These are phyloP conservation scores for Hagleromyces aurorensis DNA, from an alignment of 805 yeast species.

Conservation along the genomic window DNA sequence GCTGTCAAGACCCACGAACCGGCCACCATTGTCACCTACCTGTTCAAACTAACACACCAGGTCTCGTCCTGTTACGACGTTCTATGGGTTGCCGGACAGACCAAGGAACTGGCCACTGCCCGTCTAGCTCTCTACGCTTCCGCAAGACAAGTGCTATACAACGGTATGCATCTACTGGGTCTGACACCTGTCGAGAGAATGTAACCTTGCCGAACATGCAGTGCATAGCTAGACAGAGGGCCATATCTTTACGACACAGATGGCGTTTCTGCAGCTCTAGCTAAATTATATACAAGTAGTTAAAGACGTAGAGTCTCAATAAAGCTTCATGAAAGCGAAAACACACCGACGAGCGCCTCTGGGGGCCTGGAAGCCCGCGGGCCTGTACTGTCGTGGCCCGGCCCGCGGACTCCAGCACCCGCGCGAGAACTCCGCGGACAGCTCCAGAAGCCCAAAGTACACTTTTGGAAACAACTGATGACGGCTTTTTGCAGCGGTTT, in stretches of 20 bases:
- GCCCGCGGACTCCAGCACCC: too few species aligned
- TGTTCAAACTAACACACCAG: conserved; percentile 86
- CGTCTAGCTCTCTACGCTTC: conserved; percentile 86
- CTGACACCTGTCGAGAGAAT: conserved; percentile 98
- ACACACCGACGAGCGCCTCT: too few species aligned
- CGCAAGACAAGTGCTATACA: conserved; percentile 80
- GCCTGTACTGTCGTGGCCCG: too few species aligned
- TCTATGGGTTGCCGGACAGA: conserved; percentile 96
- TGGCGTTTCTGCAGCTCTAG: not conserved
- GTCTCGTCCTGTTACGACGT: conserved; percentile 95
- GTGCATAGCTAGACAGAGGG: too few species aligned
- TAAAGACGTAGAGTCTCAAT: not conserved
- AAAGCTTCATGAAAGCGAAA: too few species aligned
- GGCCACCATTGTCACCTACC: conserved; percentile 85
- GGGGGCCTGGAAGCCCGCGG: too few species aligned
- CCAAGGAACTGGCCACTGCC: conserved; percentile 75
- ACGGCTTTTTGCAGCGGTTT: too few species aligned
- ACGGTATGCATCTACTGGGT: conserved; percentile 86
- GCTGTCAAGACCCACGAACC: conserved; percentile 87
- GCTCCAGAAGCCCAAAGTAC: too few species aligned
- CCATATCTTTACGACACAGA: not conserved
- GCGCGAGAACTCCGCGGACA: too few species aligned
- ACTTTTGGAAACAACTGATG: too few species aligned
- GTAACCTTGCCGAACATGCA: conserved; percentile 49
- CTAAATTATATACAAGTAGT: not conserved